These are phyloP conservation scores for Colletotrichum godetiae DNA, from an alignment of 2,329 filamentous ascomycete species.

Conservation along the genomic window DNA sequence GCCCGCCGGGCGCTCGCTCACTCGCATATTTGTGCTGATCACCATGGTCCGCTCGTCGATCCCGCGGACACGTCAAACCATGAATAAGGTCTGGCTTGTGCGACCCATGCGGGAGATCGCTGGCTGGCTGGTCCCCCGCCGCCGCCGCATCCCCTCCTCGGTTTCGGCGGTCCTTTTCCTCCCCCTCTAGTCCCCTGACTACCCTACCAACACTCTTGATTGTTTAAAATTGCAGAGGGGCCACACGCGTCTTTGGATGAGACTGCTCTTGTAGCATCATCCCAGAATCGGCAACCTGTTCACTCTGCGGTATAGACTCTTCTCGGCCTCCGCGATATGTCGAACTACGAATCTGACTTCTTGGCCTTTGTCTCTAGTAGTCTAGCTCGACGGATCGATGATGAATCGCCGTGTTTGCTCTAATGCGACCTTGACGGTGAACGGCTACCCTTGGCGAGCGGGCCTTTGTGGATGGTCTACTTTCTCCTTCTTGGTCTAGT, in stretches of 20 bases:
- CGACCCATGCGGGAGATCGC: constrained; percentile 33
- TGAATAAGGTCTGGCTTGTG: constrained; percentile 36
- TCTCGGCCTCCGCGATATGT: constrained; percentile 16
- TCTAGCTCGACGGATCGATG: neutral
- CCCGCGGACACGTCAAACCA: constrained; percentile 15
- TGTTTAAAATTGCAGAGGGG: constrained; percentile 29
- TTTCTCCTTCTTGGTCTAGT: neutral
- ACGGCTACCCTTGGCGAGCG: neutral
- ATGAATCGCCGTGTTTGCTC: neutral
- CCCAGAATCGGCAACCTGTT: constrained; percentile 17
- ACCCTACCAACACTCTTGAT: constrained; percentile 15
- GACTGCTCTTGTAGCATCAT: constrained; percentile 33
- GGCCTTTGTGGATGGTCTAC: neutral
- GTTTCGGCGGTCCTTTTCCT: constrained; percentile 18
- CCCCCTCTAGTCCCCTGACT: neutral
- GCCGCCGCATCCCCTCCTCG: neutral
- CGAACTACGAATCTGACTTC: neutral
- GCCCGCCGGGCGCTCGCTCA: neutral
- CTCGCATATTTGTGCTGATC: constrained; percentile 4
- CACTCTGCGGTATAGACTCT: constrained; percentile 8
- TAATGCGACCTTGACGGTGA: neutral
- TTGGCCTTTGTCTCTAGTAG: neutral
- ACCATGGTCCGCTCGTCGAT: constrained; percentile 8
- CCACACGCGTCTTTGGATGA: constrained; percentile 16
- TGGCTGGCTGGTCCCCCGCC: neutral